These are phyloP conservation scores for Sporothrix euskadiensis DNA, from an alignment of 2,329 filamentous ascomycete species.

Conservation along the genomic window DNA sequence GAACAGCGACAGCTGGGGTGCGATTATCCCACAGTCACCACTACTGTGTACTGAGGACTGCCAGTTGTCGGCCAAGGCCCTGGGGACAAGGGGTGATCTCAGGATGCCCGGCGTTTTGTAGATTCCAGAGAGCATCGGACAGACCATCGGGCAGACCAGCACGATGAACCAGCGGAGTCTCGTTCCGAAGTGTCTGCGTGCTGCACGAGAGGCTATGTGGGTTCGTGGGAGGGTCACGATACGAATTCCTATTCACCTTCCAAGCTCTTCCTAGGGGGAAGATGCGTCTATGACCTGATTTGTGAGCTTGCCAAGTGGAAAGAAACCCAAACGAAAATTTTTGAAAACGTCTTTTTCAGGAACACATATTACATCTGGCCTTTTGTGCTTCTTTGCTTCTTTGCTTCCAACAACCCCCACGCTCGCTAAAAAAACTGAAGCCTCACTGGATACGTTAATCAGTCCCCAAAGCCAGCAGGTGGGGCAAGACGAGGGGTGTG, in stretches of 20 bases:
- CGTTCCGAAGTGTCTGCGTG: background rate
- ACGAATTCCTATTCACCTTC: background rate
- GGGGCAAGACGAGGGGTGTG: background rate
- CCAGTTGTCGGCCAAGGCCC: background rate
- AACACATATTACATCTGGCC: background rate
- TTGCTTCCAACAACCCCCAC: background rate
- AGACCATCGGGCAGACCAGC: background rate
- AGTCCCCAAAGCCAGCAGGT: background rate
- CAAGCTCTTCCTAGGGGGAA: background rate
- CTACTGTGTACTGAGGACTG: background rate
- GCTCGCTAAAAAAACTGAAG: background rate
- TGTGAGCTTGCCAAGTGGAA: background rate
- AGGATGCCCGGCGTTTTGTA: background rate
- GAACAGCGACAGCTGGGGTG: background rate
- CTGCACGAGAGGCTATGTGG: background rate
- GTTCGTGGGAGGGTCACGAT: background rate
- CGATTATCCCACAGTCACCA: background rate
- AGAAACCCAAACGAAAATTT: background rate
- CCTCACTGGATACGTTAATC: background rate
- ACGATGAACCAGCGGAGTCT: background rate
- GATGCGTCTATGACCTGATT: background rate
- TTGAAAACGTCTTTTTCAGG: background rate
- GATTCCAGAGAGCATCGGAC: background rate
- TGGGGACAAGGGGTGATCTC: background rate
- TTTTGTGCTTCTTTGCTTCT: background rate